Evolutionary conservation across 1,284 basidiomycete genomes (phyloP).

Genomic region (Ustilago tritici): DNA sequence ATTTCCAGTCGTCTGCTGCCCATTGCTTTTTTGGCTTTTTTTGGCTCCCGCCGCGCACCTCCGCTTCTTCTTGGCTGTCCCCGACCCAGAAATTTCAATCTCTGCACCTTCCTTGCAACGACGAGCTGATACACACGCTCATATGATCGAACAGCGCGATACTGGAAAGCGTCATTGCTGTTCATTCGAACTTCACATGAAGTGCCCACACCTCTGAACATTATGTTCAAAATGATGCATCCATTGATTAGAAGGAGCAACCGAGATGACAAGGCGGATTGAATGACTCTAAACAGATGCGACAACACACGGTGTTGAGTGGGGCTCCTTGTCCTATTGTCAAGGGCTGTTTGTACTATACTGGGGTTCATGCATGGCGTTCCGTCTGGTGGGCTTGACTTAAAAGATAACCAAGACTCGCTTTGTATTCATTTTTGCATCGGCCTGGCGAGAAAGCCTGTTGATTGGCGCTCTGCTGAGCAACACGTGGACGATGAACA

Average conservation of each 20-base stretch:
- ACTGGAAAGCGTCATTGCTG: neutral
- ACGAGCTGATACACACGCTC: neutral
- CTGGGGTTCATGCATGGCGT: neutral
- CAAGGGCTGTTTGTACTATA: neutral
- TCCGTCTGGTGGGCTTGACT: neutral
- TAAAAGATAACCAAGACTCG: no score
- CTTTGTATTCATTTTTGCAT: neutral
- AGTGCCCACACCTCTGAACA: neutral
- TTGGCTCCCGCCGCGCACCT: slow-evolving; percentile 12
- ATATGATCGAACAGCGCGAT: neutral
- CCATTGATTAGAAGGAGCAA: neutral
- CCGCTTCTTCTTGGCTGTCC: slow-evolving; percentile 1
- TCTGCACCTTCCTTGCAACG: neutral
- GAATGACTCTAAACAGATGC: neutral
- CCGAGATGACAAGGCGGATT: neutral
- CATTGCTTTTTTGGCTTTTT: neutral
- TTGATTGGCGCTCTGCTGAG: neutral
- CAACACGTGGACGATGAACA: neutral
- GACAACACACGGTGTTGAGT: neutral
- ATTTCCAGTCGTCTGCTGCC: neutral
- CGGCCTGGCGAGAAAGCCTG: neutral
- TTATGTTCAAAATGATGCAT: neutral
- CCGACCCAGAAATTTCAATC: neutral
- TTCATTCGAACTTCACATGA: neutral
- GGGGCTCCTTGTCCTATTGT: neutral